These are phyloP conservation scores for Solanum pennellii DNA, from an alignment of 257 asterid genomes.

Conservation along the genomic window DNA sequence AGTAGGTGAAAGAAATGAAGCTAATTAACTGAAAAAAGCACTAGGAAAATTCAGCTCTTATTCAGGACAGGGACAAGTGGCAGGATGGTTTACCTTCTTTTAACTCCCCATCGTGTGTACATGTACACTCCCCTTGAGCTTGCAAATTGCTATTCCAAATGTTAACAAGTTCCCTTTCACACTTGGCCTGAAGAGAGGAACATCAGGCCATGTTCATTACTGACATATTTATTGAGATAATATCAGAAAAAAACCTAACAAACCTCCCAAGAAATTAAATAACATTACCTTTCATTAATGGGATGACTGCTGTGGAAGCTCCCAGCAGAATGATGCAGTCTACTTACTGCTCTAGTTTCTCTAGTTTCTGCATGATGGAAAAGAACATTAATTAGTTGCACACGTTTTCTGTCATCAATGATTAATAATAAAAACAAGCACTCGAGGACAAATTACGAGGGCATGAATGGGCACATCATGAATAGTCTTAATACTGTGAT, in stretches of 20 bases:
- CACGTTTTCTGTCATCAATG: background rate
- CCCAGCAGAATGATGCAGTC: background rate
- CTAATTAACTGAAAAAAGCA: background rate
- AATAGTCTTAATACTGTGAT: background rate
- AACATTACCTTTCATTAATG: background rate
- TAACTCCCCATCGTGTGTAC: background rate
- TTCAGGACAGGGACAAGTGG: background rate
- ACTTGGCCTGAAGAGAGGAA: background rate
- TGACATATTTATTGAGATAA: background rate
- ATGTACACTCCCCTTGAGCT: background rate
- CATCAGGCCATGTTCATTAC: background rate
- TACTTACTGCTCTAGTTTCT: background rate
- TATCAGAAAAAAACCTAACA: background rate
- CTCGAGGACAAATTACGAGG: background rate
- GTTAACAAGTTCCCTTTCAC: background rate
- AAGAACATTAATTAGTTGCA: background rate
- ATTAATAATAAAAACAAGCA: background rate
- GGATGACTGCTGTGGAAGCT: background rate
- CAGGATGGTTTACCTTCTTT: background rate
- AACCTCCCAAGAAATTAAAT: background rate
- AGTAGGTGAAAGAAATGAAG: background rate
- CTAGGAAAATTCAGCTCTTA: background rate
- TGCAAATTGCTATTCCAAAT: background rate
- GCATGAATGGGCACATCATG: background rate
- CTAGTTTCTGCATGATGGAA: background rate